Percentiles rank a stretch among this genome's conserved stretches.
These are phyloP conservation scores for Blastocrithidia nonstop DNA, from an alignment of 208 protist genomes.

Conservation along the genomic window DNA sequence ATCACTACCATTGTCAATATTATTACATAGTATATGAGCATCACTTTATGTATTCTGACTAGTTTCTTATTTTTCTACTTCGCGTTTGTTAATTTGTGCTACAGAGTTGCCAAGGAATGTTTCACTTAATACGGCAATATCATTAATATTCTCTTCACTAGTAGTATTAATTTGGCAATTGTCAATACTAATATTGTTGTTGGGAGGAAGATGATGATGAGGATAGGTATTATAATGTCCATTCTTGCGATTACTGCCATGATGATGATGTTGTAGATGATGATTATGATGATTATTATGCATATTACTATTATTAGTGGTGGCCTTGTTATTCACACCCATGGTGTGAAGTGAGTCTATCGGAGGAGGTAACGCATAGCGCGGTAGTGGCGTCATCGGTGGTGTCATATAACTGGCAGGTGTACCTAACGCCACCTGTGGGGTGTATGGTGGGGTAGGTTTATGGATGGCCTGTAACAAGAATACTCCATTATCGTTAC, in stretches of 20 bases:
- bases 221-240: too few species aligned
- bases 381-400: conserved; percentile 56
- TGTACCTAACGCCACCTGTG: conserved; percentile 10
- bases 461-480: conserved; percentile 42
- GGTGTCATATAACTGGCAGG: conserved; percentile 17
- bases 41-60: too few species aligned
- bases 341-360: conserved; percentile 4
- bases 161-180: too few species aligned
- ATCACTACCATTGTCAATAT: neutral
- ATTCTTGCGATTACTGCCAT: neutral
- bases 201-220: too few species aligned
- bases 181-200: conserved; percentile 5
- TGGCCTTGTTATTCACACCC: neutral
- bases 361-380: conserved; percentile 53
- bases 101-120: conserved; percentile 15
- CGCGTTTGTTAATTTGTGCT: conserved; percentile 9
- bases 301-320: neutral
- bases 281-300: neutral
- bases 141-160: too few species aligned
- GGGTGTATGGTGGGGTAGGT: conserved; percentile 57
- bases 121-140: too few species aligned
- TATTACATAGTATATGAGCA: too few species aligned
- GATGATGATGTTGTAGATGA: too few species aligned
- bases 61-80: too few species aligned
- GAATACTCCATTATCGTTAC: conserved; percentile 73